Percentiles rank a stretch among this genome's conserved stretches.
Conservation (phyloP, 208 protist species). For the Entamoeba histolytica region DNA sequence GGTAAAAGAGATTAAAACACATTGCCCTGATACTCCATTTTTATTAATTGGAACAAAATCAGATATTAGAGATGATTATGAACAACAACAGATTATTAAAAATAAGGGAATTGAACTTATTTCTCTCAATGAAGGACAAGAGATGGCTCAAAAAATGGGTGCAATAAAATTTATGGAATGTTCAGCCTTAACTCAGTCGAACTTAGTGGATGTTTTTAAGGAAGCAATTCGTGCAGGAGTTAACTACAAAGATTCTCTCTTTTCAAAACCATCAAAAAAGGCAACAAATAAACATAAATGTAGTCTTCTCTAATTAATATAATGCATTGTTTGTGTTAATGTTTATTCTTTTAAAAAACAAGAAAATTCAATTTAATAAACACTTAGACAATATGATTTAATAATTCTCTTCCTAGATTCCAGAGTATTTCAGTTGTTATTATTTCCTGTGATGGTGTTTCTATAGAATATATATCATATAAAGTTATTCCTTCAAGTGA, state of each 20-base stretch:
- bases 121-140: conserved; percentile 25
- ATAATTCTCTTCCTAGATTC: no score
- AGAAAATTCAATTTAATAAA: no score
- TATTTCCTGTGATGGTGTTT: no score
- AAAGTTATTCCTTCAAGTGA: no score
- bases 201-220: conserved; percentile 56
- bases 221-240: conserved; percentile 40
- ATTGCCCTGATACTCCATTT: conserved; percentile 27
- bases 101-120: neutral
- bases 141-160: conserved; percentile 45
- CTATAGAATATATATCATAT: no score
- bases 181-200: conserved; percentile 53
- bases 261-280: no score
- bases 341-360: no score
- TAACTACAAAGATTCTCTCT: neutral
- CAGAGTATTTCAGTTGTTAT: no score
- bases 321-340: no score
- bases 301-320: no score
- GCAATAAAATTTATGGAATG: conserved; percentile 60
- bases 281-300: no score
- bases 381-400: no score
- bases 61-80: conserved; percentile 28
- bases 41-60: conserved; percentile 44
- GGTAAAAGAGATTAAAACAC: neutral
- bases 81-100: conserved; percentile 26